Percentiles rank a stretch among this genome's conserved stretches.
Evolutionary conservation across 768 basidiomycete species (phyloP).

Genomic region (Boletus edulis): DNA sequence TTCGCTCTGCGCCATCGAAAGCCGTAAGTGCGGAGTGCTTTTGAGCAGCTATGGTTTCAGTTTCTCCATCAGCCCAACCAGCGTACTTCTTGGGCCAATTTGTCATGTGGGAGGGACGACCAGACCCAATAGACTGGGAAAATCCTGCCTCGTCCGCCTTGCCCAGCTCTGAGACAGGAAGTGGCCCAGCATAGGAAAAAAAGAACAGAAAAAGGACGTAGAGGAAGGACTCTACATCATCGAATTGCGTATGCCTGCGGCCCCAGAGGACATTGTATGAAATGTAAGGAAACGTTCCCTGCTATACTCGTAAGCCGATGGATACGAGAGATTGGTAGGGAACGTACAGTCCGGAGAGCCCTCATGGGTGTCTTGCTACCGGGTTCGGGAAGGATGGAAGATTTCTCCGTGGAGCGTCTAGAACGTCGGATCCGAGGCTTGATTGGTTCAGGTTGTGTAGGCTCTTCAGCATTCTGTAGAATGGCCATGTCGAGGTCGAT

Average conservation of each 20-base stretch:
- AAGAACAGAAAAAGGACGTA: background rate
- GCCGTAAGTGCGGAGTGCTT: too few species aligned
- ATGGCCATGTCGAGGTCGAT: slow-evolving; percentile 30
- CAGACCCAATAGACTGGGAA: background rate
- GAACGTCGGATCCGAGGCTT: too few species aligned
- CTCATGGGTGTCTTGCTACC: too few species aligned
- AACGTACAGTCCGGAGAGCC: too few species aligned
- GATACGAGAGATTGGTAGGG: too few species aligned
- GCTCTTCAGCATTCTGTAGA: background rate
- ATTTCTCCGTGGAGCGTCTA: too few species aligned
- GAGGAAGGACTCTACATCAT: slow-evolving; percentile 2
- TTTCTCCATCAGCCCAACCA: background rate
- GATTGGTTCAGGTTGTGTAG: background rate
- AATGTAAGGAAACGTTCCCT: slow-evolving; percentile 1
- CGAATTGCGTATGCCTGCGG: background rate
- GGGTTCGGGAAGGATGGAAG: too few species aligned
- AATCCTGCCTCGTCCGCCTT: background rate
- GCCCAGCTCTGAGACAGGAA: background rate
- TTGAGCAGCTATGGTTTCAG: too few species aligned
- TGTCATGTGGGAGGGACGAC: background rate
- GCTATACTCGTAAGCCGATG: too few species aligned
- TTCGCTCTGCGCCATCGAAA: too few species aligned
- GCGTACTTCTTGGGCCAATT: too few species aligned
- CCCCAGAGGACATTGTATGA: background rate
- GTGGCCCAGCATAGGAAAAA: slow-evolving; percentile 1